Base-by-base conservation (phyloP, 148 eudicot species). In the Fagopyrum homotropicum region DNA sequence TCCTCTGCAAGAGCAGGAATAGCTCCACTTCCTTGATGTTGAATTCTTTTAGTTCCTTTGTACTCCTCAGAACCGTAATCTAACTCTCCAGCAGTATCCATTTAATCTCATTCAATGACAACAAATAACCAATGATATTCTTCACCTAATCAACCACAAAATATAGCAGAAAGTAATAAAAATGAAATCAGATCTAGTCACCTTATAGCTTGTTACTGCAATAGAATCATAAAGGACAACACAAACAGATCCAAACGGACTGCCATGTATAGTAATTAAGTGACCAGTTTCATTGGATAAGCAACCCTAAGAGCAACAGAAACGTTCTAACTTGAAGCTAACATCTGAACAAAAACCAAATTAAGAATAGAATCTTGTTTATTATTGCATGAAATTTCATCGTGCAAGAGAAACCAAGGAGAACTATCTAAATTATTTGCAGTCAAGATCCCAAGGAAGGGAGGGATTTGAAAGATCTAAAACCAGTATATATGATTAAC, bases 1-100 rank as follows among this genome's bases (percentile, higher is more conserved):
- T 93, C 96, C 44, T 90, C 98, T 46, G 90, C 96, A 78, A 93
- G 89, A 26, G 96, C 98, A 60, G 98, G 85, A 73, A 93, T 91
- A 52, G 98, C 83, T 80, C 90, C 96, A 83, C 88, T 82, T 63
- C 87, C 90, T 80, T 86, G 96, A 84, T 81, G 86, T 76, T 84
- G 95, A 80, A 85, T 80, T 82, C 87, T 92, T 52, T 82, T 88
- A 71, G 83, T 82, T 51, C 86, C 90, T 73, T 84, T 86, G 72
- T 86, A 87, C 47, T 88, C 93, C 64, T 81, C 93, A 54, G 85
- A 93, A 69, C 90, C 96, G 78, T 74, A 90, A 81, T 89, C 93
- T 81, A 88, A 66, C 75, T 85, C 93, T 51, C 79, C 79, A 63
- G 69, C 73, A 44, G 89, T 86, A 82, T 90, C 89, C 92, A 92